Evolutionary conservation across 2,329 filamentous ascomycete genomes (phyloP).

Genomic region (Neoscytalidium dimidiatum): DNA sequence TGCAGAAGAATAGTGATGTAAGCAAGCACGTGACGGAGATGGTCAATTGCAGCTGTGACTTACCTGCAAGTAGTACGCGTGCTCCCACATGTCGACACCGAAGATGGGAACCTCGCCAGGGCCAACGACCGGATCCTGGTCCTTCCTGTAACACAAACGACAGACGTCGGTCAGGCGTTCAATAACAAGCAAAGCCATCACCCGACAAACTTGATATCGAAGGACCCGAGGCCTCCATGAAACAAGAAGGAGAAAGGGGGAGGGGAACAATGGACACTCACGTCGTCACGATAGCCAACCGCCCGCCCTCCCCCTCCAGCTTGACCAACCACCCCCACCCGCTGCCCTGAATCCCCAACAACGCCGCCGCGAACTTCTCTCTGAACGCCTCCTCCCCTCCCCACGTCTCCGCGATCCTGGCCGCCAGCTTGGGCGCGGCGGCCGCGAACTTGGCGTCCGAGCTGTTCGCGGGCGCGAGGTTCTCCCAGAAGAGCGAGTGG

Average conservation of each 20-base stretch:
- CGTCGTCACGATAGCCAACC: conserved; percentile 71
- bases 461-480: conserved; percentile 65
- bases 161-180: background rate
- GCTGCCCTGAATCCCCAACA: conserved; percentile 76
- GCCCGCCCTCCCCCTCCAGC: conserved; percentile 53
- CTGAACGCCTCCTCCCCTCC: conserved; percentile 69
- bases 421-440: conserved; percentile 59
- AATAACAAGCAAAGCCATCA: background rate
- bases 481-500: conserved; percentile 91
- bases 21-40: background rate
- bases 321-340: conserved; percentile 88
- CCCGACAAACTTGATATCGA: too few species aligned
- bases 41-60: conserved; percentile 3
- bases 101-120: conserved; percentile 67
- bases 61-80: conserved; percentile 85
- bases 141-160: conserved; percentile 50
- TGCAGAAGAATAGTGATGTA: conserved; percentile 32
- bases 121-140: conserved; percentile 75
- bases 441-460: conserved; percentile 56
- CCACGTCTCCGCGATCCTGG: conserved; percentile 66
- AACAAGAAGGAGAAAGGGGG: background rate
- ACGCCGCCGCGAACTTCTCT: conserved; percentile 63
- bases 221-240: too few species aligned
- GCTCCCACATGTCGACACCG: conserved; percentile 91
- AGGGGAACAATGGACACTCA: background rate